Conservation (phyloP, 345 rosid species). For the Dimocarpus longan region DNA sequence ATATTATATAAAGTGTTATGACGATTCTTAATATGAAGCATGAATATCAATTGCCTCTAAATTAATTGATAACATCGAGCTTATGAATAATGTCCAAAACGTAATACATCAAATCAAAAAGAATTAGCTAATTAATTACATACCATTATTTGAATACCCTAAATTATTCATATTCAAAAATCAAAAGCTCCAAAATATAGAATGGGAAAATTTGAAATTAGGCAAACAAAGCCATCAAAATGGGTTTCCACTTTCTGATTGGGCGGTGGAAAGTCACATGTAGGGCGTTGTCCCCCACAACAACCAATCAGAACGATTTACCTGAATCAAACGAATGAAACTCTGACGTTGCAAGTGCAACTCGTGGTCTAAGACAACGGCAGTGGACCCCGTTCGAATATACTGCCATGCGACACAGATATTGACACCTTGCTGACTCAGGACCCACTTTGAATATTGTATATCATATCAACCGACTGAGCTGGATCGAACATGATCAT, state of each 20-base stretch:
- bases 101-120: too few species aligned
- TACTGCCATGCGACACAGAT: background rate
- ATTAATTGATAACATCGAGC: too few species aligned
- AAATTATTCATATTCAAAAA: background rate
- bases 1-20: too few species aligned
- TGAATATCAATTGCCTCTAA: too few species aligned
- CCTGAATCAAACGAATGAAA: constrained; percentile 22
- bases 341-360: constrained; percentile 30
- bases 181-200: background rate
- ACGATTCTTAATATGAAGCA: too few species aligned
- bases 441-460: constrained; percentile 4
- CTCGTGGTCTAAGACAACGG: background rate
- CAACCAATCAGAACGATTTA: constrained; percentile 17
- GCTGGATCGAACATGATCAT: background rate
- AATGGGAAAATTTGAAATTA: background rate
- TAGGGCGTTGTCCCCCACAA: background rate
- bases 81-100: too few species aligned
- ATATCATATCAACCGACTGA: constrained; percentile 10
- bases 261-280: background rate
- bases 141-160: too few species aligned
- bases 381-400: background rate
- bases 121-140: too few species aligned
- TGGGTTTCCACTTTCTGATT: background rate
- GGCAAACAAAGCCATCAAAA: background rate
- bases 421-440: constrained; percentile 7